Base-by-base conservation (phyloP, 768 basidiomycete genomes). In the Jaapia argillacea region DNA sequence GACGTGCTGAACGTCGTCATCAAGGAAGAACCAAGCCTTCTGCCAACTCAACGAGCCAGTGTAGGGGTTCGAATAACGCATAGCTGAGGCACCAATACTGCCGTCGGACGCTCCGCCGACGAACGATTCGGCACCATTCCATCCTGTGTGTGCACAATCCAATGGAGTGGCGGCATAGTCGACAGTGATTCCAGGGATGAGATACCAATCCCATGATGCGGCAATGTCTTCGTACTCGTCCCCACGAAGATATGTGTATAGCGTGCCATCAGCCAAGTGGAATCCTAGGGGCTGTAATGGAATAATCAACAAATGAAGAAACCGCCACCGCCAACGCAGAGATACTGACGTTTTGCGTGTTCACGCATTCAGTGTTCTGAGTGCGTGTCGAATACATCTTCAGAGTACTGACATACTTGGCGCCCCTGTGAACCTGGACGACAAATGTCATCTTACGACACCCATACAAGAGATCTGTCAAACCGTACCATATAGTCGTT, bases 151-250 rank as follows among this genome's bases (percentile, higher is more conserved):
- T 21, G 49, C 58, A 50, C 81, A 83, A 28, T 53, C 54, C 14
- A 86, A 63, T 1, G 65, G 55, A 0, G 81, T 84, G 3, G 63
- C 72, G 5, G 59, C 64, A 52, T 82, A 81, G 54, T 84, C 77
- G 27, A 71, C 68, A 2, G 84, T 85, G 25, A 66, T 84, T 0
- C 84, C 83, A 5, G 84, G 83, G 36, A 86, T 76, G 5, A 82
- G 68, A 50, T 83, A 77, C 84, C 84, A 86, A 57, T 86, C 80
- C 82, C 81, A 82, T 2, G 75, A 67, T 2, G 75, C 82, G 3
- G 75, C 61, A 25, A 85, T 85, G 51, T 84, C 81, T 53, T 81
- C 78, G 54, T 85, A 85, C 56, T 85, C 83, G 50, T 74, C 63
- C 12, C 83, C 84, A 40, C 61, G 60, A 20, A 79, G 52, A 57